Evolutionary conservation across 495 filamentous ascomycete species (phyloP), one percentile per base, ranked within the genome.

Genomic region (Darksidea phi): DNA sequence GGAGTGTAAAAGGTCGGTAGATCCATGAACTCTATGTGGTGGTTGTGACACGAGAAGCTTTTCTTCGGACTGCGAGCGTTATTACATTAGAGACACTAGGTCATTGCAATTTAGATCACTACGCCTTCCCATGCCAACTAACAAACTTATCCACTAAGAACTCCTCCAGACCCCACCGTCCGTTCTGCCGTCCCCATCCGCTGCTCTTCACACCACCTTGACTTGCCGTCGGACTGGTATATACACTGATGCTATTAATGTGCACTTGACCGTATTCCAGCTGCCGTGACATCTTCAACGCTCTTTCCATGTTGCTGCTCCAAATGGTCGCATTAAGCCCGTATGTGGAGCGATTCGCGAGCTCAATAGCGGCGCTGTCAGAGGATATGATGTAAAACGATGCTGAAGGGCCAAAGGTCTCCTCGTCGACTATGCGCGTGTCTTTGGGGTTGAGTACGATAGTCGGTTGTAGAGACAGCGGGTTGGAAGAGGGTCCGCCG

Each of bases 191-290:
- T 20, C 91, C 91, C 68, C 81, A 91, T 6, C 91, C 91, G 64
- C 86, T 90, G 46, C 82, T 82, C 81, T 96, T 96, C 68, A 84
- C 84, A 24, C 91, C 91, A 21, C 91, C 91, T 72, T 95, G 90
- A 4, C 89, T 88, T 55, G 94, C 70, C 13, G 77, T 76, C 12
- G 83, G 73, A 74, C 93, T 89, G 58, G 95, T 91, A 67, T 95
- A 90, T 1, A 95, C 80, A 2, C 85, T 88, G 80, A 91, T 84
- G 41, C 76, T 79, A 71, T 96, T 96, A 67, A 96, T 90, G 72
- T 95, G 91, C 23, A 70, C 66, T 68, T 73, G 49, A 20, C 65
- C 52, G 48, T 70, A 72, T 54, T 76, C 73, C 37, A 78, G 59
- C 52, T 68, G 56, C 21, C 64, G 64, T 8, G 73, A 73, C 55